phyloP scores from a whole-genome alignment of 768 basidiomycete genomes.

The Grammothele lineata region DNA sequence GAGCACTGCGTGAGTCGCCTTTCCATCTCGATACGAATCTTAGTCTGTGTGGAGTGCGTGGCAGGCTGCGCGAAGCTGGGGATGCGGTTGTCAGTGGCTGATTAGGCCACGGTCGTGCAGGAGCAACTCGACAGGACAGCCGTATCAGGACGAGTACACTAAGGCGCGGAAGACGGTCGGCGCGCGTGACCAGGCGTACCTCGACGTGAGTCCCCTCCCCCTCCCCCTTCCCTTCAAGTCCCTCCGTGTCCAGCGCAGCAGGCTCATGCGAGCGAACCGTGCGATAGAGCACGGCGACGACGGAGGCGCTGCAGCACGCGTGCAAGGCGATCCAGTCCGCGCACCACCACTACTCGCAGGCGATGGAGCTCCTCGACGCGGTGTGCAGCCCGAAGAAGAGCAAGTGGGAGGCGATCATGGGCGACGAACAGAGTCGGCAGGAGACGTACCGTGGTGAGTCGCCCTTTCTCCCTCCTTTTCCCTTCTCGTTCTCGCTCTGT shows the following conservation, averaged over 20 bases:
- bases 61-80: too few species aligned
- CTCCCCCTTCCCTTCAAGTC: neutral
- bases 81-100: neutral
- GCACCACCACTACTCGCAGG: constrained; percentile 18
- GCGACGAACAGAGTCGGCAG: constrained; percentile 21
- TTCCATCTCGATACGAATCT: too few species aligned
- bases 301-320: constrained; percentile 14
- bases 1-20: constrained; percentile 7
- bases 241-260: neutral
- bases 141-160: constrained; percentile 1
- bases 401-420: constrained; percentile 13
- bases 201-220: constrained; percentile 6
- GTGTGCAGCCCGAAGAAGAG: constrained; percentile 20
- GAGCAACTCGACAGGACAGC: neutral
- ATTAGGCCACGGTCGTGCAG: neutral
- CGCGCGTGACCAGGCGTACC: constrained; percentile 14
- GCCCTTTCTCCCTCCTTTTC: neutral
- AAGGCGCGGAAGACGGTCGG: constrained; percentile 14
- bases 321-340: constrained; percentile 16
- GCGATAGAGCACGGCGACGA: constrained; percentile 11
- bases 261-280: too few species aligned
- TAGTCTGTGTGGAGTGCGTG: too few species aligned
- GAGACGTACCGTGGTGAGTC: constrained; percentile 17
- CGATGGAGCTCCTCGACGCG: constrained; percentile 18
- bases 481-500: too few species aligned